A percentile compares a stretch with the other conserved stretches of the same genome.
These are phyloP conservation scores for Cryptococcus sp. DNA, from an alignment of 1,284 basidiomycete species.

Conservation along the genomic window DNA sequence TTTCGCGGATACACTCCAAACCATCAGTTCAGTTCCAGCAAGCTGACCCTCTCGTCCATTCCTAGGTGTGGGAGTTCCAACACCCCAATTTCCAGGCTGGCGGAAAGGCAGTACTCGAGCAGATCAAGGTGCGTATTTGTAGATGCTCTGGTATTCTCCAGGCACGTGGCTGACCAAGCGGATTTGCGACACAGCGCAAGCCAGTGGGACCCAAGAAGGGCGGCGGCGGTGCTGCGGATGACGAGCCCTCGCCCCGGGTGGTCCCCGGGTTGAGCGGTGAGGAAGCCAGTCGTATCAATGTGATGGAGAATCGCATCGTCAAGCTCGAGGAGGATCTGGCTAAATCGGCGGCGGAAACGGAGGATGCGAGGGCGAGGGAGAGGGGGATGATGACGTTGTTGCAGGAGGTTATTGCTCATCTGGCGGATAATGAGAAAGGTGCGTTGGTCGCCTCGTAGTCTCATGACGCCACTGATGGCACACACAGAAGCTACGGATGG, in stretches of 20 bases:
- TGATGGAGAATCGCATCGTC: slow-evolving; percentile 38
- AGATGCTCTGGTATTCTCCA: background rate
- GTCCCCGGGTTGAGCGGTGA: slow-evolving; percentile 25
- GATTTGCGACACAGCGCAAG: slow-evolving; percentile 60
- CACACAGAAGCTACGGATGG: slow-evolving; percentile 9
- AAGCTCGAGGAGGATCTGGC: slow-evolving; percentile 35
- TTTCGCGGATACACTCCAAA: too few species aligned
- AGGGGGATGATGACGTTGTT: slow-evolving; percentile 28
- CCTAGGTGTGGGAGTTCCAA: slow-evolving; percentile 88
- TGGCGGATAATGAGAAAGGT: slow-evolving; percentile 37
- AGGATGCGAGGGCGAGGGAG: slow-evolving; percentile 31
- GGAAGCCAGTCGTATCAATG: slow-evolving; percentile 30
- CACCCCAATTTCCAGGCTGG: slow-evolving; percentile 92
- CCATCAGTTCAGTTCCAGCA: background rate
- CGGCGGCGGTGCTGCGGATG: slow-evolving; percentile 59
- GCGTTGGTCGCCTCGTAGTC: slow-evolving; percentile 6
- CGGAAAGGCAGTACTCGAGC: slow-evolving; percentile 77
- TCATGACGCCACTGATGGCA: background rate
- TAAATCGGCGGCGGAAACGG: slow-evolving; percentile 31
- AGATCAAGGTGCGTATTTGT: slow-evolving; percentile 63
- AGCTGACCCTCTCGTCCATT: background rate
- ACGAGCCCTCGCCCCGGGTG: slow-evolving; percentile 37
- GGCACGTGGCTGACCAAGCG: background rate
- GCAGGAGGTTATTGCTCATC: slow-evolving; percentile 37
- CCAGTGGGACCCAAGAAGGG: slow-evolving; percentile 57